Base-by-base conservation (phyloP, 441 rosid genomes). In the Arabidopsis hybrid region DNA sequence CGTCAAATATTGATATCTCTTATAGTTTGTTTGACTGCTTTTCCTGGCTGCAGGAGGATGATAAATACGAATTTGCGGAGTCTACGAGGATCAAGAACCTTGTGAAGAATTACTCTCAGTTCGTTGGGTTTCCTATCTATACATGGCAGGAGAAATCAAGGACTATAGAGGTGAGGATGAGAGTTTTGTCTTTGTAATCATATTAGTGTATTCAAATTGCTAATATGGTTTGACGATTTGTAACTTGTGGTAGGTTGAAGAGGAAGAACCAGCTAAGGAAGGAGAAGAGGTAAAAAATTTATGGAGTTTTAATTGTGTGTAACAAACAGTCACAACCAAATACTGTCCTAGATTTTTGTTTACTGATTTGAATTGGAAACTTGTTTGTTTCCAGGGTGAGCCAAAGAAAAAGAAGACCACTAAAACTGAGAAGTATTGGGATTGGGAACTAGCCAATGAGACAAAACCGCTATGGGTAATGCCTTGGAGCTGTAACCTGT, bases 401-500 rank as follows among this genome's bases (percentile, higher is more conserved):
- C 88, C 86, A 62, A 89, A 86, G 69, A 91, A 69, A 83, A 95
- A 84, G 76, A 91, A 82, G 86, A 91, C 85, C 18, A 90, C 97
- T 32, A 92, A 91, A 84, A 92, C 95, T 42, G 99, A 92, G 83
- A 92, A 91, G 82, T 95, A 89, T 73, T 95, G 97, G 99, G 97
- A 92, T 66, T 95, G 95, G 97, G 99, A 92, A 80, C 85, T 95
- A 70, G 93, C 93, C 65, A 95, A 95, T 56, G 98, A 92, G 80
- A 92, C 93, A 69, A 95, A 95, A 80, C 99, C 99, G 1, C 79
- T 95, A 76, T 95, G 99, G 99, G 98, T 95, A 74, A 83, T 26
- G 97, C 72, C 29, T 18, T 11, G 46, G 56, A 57, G 45, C 63
- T 50, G 72, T 35, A 17, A 7, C 12, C 0, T 46, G 8, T 45